A percentile compares a stretch with the other conserved stretches of the same genome.
Evolutionary conservation across 2,329 filamentous ascomycete species (phyloP).

Genomic region (Podosphaera fusca): DNA sequence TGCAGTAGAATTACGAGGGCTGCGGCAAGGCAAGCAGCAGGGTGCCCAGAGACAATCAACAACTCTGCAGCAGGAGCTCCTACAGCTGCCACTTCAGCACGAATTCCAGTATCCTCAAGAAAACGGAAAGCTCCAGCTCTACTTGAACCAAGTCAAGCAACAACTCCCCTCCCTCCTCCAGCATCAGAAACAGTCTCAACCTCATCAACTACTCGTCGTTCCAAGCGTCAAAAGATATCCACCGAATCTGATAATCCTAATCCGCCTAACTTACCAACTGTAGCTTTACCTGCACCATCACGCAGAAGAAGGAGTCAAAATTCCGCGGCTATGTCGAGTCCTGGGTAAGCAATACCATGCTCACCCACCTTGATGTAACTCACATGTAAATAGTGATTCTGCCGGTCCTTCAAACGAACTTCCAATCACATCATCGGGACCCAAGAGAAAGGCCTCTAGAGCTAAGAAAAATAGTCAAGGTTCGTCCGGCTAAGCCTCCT

Average conservation of each 20-base stretch:
- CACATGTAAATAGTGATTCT: slow-evolving; percentile 27
- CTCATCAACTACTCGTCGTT: slow-evolving; percentile 28
- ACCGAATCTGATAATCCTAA: slow-evolving; percentile 21
- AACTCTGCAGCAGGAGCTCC: slow-evolving; percentile 17
- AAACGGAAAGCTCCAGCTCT: slow-evolving; percentile 51
- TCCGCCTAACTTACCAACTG: slow-evolving; percentile 17
- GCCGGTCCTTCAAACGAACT: slow-evolving; percentile 37
- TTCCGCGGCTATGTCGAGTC: slow-evolving; percentile 45
- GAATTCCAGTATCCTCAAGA: slow-evolving; percentile 27
- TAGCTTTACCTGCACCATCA: slow-evolving; percentile 19
- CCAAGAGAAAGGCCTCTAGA: slow-evolving; percentile 49
- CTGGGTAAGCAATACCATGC: slow-evolving; percentile 29
- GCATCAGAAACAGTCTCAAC: slow-evolving; percentile 9
- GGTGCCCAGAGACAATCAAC: slow-evolving; percentile 16
- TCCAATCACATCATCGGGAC: slow-evolving; percentile 29
- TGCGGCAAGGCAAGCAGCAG: slow-evolving; percentile 70
- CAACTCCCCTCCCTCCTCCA: slow-evolving; percentile 14
- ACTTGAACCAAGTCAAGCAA: slow-evolving; percentile 25
- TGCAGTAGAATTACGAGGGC: slow-evolving; percentile 88
- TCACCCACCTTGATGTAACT: not conserved
- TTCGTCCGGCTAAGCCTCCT: slow-evolving; percentile 8
- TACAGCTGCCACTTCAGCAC: slow-evolving; percentile 18
- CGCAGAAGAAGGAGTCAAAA: slow-evolving; percentile 38
- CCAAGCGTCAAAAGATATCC: slow-evolving; percentile 48
- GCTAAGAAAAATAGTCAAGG: slow-evolving; percentile 40